Base-by-base conservation (phyloP, 495 filamentous ascomycete species). In the Annulohypoxylon bovei region DNA sequence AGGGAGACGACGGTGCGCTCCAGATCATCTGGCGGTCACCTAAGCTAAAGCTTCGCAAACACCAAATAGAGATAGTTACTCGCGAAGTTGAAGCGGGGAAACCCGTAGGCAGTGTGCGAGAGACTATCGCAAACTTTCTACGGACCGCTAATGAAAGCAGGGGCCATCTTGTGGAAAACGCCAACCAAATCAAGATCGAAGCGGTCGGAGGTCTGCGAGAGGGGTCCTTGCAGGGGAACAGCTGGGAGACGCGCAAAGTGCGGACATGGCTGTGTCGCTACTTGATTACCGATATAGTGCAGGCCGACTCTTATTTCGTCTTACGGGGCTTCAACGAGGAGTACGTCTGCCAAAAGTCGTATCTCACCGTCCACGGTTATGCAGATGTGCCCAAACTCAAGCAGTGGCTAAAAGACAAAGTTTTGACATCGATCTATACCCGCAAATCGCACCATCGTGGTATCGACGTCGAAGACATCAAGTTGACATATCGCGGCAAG, bases 211-310 rank as follows among this genome's bases (percentile, higher is more conserved):
- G 80, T 2, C 66, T 77, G n/a, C 66, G 71, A n/a, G 63, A 62
- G 11, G 71, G 77, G 4, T 39, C 65, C 2, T 32, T 82, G 7
- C 65, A 79, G 32, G 80, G 80, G 12, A 72, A 76, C 23, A 57
- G 53, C 46, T 82, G 80, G 80, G 71, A 75, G 42, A 61, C 70
- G 7, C 62, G 64, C 8, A 69, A 77, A 35, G 57, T 79, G 42
- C 47, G 55, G 44, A 49, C 50, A 12, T 82, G 79, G 79, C 55
- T 78, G 7, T 80, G 78, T 33, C 71, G 75, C n/a, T 75, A 76
- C 65, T 62, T 81, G n/a, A 37, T 60, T 1, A 53, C 78, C 40
- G 72, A 79, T 35, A 20, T 79, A 28, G 58, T 33, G 33, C 67
- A 63, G 0, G 32, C 30, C 39, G 59, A 49, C 2, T 32, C 52